These are phyloP conservation scores for Brassica rapa DNA, from an alignment of 345 rosid species.

Conservation along the genomic window DNA sequence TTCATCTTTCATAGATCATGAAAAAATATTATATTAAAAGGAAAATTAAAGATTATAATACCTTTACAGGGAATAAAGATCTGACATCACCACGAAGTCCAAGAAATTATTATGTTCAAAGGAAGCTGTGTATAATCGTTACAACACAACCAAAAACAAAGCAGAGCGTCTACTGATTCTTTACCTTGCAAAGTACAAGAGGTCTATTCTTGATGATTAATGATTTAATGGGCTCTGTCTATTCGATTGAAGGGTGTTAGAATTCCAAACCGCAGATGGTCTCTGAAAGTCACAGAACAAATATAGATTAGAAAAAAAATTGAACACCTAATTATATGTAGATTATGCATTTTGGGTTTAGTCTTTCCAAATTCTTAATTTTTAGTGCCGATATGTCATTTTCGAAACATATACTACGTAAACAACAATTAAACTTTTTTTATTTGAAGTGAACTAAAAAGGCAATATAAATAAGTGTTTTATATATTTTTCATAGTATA, in stretches of 20 bases:
- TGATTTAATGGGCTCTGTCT: not conserved
- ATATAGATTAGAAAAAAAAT: not conserved
- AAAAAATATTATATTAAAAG: not conserved
- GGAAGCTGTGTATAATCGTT: not conserved
- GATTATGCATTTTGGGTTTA: too few species aligned
- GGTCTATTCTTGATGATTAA: not conserved
- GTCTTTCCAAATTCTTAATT: too few species aligned
- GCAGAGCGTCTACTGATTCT: not conserved
- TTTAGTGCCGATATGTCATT: too few species aligned
- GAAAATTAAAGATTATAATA: not conserved
- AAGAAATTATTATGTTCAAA: not conserved
- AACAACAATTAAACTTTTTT: too few species aligned
- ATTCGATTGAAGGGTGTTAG: too few species aligned
- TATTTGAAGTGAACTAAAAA: too few species aligned
- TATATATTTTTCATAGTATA: too few species aligned
- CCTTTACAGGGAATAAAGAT: not conserved
- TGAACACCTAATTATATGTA: too few species aligned
- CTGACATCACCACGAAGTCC: not conserved
- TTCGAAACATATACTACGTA: too few species aligned
- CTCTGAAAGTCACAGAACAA: not conserved
- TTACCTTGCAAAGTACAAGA: not conserved
- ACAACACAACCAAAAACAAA: too few species aligned
- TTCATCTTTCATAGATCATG: not conserved
- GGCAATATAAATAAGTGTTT: too few species aligned
- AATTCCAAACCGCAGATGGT: not conserved